A percentile compares a stretch with the other conserved stretches of the same genome.
Evolutionary conservation across 768 basidiomycete species (phyloP).

Genomic region (Amanita exitialis): DNA sequence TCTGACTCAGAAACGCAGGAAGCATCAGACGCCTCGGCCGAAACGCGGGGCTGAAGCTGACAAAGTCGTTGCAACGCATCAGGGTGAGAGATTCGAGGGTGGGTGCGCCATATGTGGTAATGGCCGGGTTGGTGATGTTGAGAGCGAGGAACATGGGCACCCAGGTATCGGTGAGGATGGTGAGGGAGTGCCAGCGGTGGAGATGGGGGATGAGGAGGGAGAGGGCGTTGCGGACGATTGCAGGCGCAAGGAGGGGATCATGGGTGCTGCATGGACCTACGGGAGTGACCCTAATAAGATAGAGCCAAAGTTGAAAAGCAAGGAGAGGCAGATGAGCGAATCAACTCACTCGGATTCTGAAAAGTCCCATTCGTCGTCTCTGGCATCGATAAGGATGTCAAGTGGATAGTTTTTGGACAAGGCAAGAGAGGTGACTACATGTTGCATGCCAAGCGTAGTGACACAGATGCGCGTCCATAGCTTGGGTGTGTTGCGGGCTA

Average conservation of each 20-base stretch:
- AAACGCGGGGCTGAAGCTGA: constrained; percentile 34
- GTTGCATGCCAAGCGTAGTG: constrained; percentile 28
- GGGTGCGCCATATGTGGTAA: constrained; percentile 26
- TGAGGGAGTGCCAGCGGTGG: constrained; percentile 40
- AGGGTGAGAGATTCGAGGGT: constrained; percentile 39
- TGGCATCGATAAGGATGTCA: constrained; percentile 47
- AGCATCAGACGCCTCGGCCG: constrained; percentile 23
- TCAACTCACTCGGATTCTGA: constrained; percentile 35
- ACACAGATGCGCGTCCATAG: constrained; percentile 50
- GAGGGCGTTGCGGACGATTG: constrained; percentile 35
- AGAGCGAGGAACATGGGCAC: constrained; percentile 49
- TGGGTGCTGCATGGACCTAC: constrained; percentile 18
- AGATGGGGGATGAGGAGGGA: constrained; percentile 41
- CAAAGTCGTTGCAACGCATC: constrained; percentile 53
- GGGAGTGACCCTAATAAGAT: constrained; percentile 16
- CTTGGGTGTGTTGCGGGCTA: constrained; percentile 36
- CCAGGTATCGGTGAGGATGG: constrained; percentile 46
- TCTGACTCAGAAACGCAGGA: not conserved
- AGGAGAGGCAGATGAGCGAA: constrained; percentile 8
- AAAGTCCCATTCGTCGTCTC: constrained; percentile 52
- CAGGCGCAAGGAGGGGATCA: constrained; percentile 27
- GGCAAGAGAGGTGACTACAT: constrained; percentile 29
- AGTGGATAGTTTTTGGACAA: constrained; percentile 39
- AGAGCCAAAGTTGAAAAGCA: not conserved
- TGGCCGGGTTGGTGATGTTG: constrained; percentile 26